phyloP scores from a whole-genome alignment of 2,329 filamentous ascomycete species.

The Cladorrhinum sp. region DNA sequence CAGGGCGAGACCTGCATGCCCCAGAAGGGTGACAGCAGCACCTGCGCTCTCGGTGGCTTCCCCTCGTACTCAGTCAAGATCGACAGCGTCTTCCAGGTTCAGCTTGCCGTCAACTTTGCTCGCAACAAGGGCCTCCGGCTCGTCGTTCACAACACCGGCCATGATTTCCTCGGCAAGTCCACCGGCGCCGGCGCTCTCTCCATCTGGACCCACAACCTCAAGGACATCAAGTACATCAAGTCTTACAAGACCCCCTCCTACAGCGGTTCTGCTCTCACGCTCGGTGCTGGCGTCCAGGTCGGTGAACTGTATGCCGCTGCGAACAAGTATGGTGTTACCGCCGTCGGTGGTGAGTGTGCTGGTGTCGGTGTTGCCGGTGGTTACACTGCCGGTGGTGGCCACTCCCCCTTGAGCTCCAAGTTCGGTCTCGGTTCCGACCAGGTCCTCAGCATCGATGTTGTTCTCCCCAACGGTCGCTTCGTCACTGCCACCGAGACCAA shows the following conservation, averaged over 20 bases:
- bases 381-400: constrained; percentile 50
- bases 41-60: constrained; percentile 38
- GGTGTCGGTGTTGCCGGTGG: constrained; percentile 52
- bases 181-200: constrained; percentile 37
- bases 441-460: constrained; percentile 46
- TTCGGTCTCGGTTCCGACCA: constrained; percentile 52
- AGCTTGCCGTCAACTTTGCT: constrained; percentile 41
- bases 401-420: constrained; percentile 49
- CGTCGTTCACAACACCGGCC: constrained; percentile 49
- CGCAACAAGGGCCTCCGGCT: constrained; percentile 38
- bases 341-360: constrained; percentile 46
- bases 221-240: constrained; percentile 22
- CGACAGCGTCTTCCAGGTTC: constrained; percentile 37
- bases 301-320: constrained; percentile 51
- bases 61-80: constrained; percentile 40
- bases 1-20: constrained; percentile 37
- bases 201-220: constrained; percentile 28
- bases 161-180: constrained; percentile 46
- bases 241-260: constrained; percentile 17
- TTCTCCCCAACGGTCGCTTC: constrained; percentile 44
- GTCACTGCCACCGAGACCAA: constrained; percentile 39
- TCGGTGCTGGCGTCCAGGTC: constrained; percentile 50
- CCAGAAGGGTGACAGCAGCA: constrained; percentile 23
- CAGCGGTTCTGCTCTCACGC: constrained; percentile 27
- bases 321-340: constrained; percentile 41